Conservation (phyloP, 2,329 filamentous ascomycete genomes). For the Aspergillus udagawae region DNA sequence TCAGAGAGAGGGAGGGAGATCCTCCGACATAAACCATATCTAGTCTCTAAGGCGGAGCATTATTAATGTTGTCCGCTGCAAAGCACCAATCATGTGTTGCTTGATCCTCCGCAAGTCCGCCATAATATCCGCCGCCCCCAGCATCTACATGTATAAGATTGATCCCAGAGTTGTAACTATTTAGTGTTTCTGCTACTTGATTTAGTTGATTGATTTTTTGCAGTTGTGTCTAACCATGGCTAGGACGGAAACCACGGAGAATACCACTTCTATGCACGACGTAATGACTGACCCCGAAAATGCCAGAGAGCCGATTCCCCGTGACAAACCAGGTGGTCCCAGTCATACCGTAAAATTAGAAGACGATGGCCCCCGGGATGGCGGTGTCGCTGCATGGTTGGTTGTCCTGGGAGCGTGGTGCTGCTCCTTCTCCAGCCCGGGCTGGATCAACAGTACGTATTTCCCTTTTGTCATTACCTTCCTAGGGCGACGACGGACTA, state of each 20-base stretch:
- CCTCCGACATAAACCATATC: too few relatives aligned
- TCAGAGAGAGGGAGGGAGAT: neutral
- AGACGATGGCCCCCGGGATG: neutral
- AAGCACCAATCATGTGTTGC: neutral
- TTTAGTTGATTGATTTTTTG: neutral
- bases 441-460: conserved; percentile 5
- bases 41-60: too few relatives aligned
- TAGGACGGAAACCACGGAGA: neutral
- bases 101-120: neutral
- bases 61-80: neutral
- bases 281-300: neutral
- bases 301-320: neutral
- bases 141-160: neutral
- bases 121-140: neutral
- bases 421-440: conserved; percentile 4
- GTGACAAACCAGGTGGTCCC: neutral
- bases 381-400: neutral
- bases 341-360: neutral
- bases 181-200: neutral
- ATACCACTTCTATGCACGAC: neutral
- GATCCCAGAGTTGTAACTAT: too few relatives aligned
- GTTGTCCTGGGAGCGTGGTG: conserved; percentile 6
- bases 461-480: neutral
- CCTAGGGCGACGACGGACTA: too few relatives aligned
- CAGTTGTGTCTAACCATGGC: neutral